Evolutionary conservation across 2,329 filamentous ascomycete genomes (phyloP).

Genomic region (Claviceps citrina): DNA sequence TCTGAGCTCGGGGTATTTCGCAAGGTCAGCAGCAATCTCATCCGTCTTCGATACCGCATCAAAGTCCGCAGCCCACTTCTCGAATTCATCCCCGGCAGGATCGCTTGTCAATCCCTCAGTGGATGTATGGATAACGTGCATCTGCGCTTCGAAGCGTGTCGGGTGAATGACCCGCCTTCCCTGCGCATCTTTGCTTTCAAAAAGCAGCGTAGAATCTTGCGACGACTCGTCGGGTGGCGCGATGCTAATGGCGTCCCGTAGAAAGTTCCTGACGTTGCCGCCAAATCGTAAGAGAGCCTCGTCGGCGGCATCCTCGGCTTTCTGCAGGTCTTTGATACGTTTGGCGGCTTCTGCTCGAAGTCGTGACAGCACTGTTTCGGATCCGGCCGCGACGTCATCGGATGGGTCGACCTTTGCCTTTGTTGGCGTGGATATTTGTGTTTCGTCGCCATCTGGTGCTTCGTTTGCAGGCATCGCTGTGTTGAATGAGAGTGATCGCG

Average conservation of each 20-base stretch:
- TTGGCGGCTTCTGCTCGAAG: conserved; percentile 66
- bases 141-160: conserved; percentile 83
- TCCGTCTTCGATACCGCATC: conserved; percentile 73
- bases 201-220: conserved; percentile 53
- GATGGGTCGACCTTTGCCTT: conserved; percentile 21
- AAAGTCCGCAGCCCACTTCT: conserved; percentile 57
- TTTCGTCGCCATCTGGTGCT: conserved; percentile 19
- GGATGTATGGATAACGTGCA: conserved; percentile 86
- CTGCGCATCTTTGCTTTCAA: conserved; percentile 81
- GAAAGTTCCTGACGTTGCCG: conserved; percentile 73
- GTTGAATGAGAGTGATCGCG: conserved; percentile 55
- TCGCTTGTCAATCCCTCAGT: conserved; percentile 71
- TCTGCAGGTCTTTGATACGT: conserved; percentile 74
- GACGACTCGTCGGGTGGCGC: conserved; percentile 50
- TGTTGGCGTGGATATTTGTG: conserved; percentile 34
- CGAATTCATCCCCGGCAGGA: conserved; percentile 59
- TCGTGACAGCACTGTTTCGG: conserved; percentile 55
- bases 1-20: conserved; percentile 73
- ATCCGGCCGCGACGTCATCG: conserved; percentile 29
- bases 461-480: conserved; percentile 19
- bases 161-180: conserved; percentile 91
- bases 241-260: conserved; percentile 80
- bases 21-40: conserved; percentile 65
- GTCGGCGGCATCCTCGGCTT: conserved; percentile 88
- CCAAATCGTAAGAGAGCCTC: conserved; percentile 89